These are phyloP conservation scores for Cadophora sp. DNA, from an alignment of 2,329 filamentous ascomycete genomes.

Conservation along the genomic window DNA sequence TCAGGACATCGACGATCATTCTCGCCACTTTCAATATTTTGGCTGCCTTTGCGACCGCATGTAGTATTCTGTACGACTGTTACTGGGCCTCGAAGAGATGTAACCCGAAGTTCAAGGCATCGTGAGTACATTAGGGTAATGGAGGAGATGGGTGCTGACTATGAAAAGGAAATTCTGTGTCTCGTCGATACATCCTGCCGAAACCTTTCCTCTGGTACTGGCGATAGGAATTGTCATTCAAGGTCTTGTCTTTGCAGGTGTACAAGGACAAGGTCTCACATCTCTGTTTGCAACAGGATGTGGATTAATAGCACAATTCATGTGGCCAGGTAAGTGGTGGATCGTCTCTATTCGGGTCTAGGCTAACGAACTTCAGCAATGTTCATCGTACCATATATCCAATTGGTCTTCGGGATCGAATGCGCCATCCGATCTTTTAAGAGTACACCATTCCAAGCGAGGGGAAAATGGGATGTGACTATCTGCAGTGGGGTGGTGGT, in stretches of 20 bases:
- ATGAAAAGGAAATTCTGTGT: slow-evolving; percentile 43
- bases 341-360: background rate
- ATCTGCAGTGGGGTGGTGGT: slow-evolving; percentile 61
- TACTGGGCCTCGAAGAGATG: slow-evolving; percentile 44
- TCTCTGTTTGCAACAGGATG: slow-evolving; percentile 59
- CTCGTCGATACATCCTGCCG: slow-evolving; percentile 45
- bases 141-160: slow-evolving; percentile 37
- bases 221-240: slow-evolving; percentile 64
- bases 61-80: slow-evolving; percentile 62
- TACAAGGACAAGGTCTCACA: slow-evolving; percentile 61
- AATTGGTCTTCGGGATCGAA: slow-evolving; percentile 70
- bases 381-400: slow-evolving; percentile 70
- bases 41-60: slow-evolving; percentile 60
- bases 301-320: slow-evolving; percentile 59
- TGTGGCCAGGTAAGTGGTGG: slow-evolving; percentile 62
- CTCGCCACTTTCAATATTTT: slow-evolving; percentile 66
- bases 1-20: slow-evolving; percentile 67
- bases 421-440: slow-evolving; percentile 61
- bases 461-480: slow-evolving; percentile 64
- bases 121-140: slow-evolving; percentile 53
- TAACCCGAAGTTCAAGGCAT: slow-evolving; percentile 42
- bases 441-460: slow-evolving; percentile 61
- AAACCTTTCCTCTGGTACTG: slow-evolving; percentile 59
- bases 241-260: slow-evolving; percentile 61
- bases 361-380: slow-evolving; percentile 57